Base-by-base conservation (phyloP, 345 rosid species). In the Camelina laxa region DNA sequence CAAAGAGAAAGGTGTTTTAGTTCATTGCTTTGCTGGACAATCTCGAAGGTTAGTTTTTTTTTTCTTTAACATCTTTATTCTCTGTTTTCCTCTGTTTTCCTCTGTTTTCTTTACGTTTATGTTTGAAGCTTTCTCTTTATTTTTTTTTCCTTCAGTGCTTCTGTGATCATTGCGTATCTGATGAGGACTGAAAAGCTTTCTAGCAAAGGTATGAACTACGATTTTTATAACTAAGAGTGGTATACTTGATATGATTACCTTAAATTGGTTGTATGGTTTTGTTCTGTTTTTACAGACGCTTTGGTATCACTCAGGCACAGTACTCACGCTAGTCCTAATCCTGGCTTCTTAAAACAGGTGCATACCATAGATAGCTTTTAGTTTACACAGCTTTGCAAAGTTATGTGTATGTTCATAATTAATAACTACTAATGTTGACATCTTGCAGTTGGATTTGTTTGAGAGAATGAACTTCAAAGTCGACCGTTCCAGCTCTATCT, bases 1-100 rank as follows among this genome's bases (percentile, higher is more conserved):
- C 45, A 88, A 82, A 80, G 88, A 87, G 20, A 94, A 92, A 35
- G 82, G 89, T 30, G 87, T 93, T 81, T 79, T 93, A 76, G 98
- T 93, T 49, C 98, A 91, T 80, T 93, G 96, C 82, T 89, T 87
- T 55, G 97, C 97, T 15, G 97, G 98, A 74, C 91, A 89, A 60
- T 93, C 97, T 7, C 84, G 97, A 67, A 33, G 36, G 36, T 33
- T 2, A 33, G 0, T 1, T 7, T 33, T 33, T 33, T 31, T 31
- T 33, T 33, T 6, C 1, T 33, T 24, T 24, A 22, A 24, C 27
- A 24, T 24, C 27, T 24, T 24, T 24, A 24, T 24, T 24, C 4
- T 24, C 27, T 24, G 27, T 24, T 24, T 24, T 24, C 27, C 4
- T 24, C 27, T 24, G 27, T 24, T 24, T 24, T 24, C 27, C 27